Evolutionary conservation across 495 filamentous ascomycete genomes (phyloP), one percentile per base, ranked within the genome.

Genomic region (Friedmanniomyces endolithicus): DNA sequence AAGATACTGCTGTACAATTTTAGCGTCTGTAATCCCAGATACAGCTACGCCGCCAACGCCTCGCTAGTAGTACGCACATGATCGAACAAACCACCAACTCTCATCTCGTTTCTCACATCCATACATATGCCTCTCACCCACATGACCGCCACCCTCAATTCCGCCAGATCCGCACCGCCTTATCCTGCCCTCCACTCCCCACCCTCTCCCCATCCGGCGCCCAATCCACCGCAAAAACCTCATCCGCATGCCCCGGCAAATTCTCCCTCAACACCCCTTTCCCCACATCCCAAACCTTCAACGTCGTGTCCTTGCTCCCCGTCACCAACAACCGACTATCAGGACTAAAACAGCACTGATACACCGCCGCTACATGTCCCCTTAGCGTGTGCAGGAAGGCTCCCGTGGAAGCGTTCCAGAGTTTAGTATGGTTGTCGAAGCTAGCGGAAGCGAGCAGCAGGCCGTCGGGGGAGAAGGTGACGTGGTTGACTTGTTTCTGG

Each of bases 201-300:
- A 95, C 88, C 62, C 80, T 83, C 52, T 84, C 73, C 22, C 89
- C 89, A 68, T 95, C 88, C 11, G 86, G 81, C 65, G 82, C 85
- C 89, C 89, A 95, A 67, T 94, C 89, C 17, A 95, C 84, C 0
- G 87, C 87, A 71, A 85, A 94, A 11, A 97, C 92, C 71, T 97
- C 89, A 61, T 95, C 94, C 65, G 87, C 78, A 69, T 99, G 94
- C 4, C 92, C 94, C 0, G 90, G 89, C 24, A 99, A 75, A 76
- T 99, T 89, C 63, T 77, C 83, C 56, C 79, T 77, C 52, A 97
- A 68, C 64, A 90, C 95, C 12, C 85, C 87, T 0, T 80, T 89
- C 45, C 83, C 75, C 48, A 92, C 82, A 66, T 94, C 87, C 88
- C 90, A 96, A 4, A 90, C 83, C 67, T 98, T 98, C 29, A 97